Evolutionary conservation across 2,329 filamentous ascomycete genomes (phyloP), one percentile per base, ranked within the genome.

Genomic region (Coniochaeta hoffmannii): DNA sequence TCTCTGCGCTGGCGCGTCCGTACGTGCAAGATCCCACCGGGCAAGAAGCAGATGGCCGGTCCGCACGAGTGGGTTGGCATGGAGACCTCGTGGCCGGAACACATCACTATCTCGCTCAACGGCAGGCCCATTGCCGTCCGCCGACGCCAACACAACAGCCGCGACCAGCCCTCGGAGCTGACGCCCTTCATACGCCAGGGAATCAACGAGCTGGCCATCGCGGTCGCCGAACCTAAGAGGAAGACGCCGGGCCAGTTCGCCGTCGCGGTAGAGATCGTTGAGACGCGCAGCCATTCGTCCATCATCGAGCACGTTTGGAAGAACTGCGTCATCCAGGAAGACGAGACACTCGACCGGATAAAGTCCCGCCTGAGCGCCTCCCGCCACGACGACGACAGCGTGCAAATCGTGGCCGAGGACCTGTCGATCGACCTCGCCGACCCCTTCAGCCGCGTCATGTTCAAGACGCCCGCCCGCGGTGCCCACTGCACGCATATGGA

Each of bases 121-220:
- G 74, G 69, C 0, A 65, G 70, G 0, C 73, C 83, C 11, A 67
- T 90, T 15, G 73, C 76, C 24, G 67, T 83, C 10, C 81, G 87
- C 38, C 81, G 87, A 28, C 90, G 89, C 62, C 68, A 82, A 1
- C 86, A 94, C 58, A 81, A 92, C 64, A 86, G 85, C 11, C 89
- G 86, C 61, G 89, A 95, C 62, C 69, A 90, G 9, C 86, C 92
- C 0, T 74, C 89, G 6, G 90, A 96, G 61, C 73, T 96, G 24
- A 91, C 90, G 1, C 68, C 81, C 10, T 57, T 71, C 19, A 61
- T 95, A 5, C 66, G 64, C 9, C 61, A 70, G 15, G 90, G 89
- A 0, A 64, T 67, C 6, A 96, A 96, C 63, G 67, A 63, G 0
- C 65, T 96, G 2, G 71, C 76, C 4, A 66, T 92, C 62, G 82